Evolutionary conservation across 768 basidiomycete species (phyloP).

Genomic region (Suillus bovinus): DNA sequence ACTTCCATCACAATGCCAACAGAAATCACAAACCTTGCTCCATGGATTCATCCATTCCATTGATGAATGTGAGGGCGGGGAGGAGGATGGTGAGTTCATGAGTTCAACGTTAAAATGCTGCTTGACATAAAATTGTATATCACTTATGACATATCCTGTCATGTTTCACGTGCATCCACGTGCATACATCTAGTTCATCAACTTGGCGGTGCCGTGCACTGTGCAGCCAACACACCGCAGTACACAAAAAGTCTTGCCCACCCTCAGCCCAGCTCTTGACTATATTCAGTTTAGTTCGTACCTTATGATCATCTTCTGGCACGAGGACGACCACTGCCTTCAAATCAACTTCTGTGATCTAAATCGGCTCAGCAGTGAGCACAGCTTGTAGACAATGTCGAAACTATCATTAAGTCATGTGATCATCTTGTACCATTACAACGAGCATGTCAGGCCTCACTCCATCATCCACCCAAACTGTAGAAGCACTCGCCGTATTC

Average conservation of each 20-base stretch:
- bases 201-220: neutral
- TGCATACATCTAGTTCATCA: too few relatives aligned
- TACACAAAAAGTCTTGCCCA: too few relatives aligned
- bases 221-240: too few relatives aligned
- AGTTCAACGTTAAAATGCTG: neutral
- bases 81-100: neutral
- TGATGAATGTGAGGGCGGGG: neutral
- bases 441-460: too few relatives aligned
- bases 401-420: too few relatives aligned
- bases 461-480: slow-evolving; percentile 14
- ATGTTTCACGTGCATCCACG: slow-evolving; percentile 3
- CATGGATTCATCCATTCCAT: neutral
- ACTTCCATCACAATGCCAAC: neutral
- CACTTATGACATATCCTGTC: slow-evolving; percentile 1
- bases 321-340: neutral
- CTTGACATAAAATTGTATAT: neutral
- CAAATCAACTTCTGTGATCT: neutral
- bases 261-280: neutral
- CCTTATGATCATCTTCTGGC: neutral
- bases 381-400: too few relatives aligned
- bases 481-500: slow-evolving; percentile 27
- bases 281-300: neutral
- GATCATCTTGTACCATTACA: too few relatives aligned
- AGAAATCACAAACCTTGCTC: neutral
- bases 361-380: neutral